Evolutionary conservation across 163 green algal species (phyloP), one percentile per base, ranked within the genome.

Genomic region (Chlorella variabilis): DNA sequence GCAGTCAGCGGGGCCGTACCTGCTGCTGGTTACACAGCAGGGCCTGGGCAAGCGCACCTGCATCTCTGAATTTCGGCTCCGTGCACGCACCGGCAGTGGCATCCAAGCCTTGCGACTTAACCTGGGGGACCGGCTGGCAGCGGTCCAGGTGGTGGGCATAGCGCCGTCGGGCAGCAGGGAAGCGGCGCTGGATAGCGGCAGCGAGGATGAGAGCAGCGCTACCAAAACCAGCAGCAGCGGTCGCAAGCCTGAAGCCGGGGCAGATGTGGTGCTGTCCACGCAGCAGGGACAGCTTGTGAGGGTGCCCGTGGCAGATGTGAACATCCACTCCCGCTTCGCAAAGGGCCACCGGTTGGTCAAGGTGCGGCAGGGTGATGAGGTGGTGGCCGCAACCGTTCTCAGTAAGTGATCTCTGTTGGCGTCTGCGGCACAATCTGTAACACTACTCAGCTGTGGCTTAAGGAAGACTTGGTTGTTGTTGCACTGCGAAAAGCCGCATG

Each of bases 31-130:
- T 25, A 38, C 66, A 3, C 27, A 68, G 38, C 82, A 90, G 74
- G 89, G 89, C 17, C 25, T 86, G 48, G 90, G 88, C 61, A 95
- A 95, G 83, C 80, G 88, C 1, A 75, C 91, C 27, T 84, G 78
- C 3, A 62, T 91, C 29, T 33, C 77, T 0, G 61, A 83, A 2
- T 87, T 93, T 39, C 71, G 27, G 34, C 3, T 91, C 29, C 76
- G 81, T 3, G 36, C 71, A 1, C 68, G 88, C 15, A 82, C 63
- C 6, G 80, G 83, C 42, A 69, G 68, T 70, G 91, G 91, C n/a
- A 29, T 83, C 2, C 83, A 78, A 1, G 84, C 68, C 17, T 85
- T 92, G 36, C 86, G 83, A 62, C 82, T 95, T 1, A 78, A 80
- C 21, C 23, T 78, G 4, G 88, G 79, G 1, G 91, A 95, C 83